These are phyloP conservation scores for Pyrenopolyporus hunteri DNA, from an alignment of 495 filamentous ascomycete genomes.

Conservation along the genomic window DNA sequence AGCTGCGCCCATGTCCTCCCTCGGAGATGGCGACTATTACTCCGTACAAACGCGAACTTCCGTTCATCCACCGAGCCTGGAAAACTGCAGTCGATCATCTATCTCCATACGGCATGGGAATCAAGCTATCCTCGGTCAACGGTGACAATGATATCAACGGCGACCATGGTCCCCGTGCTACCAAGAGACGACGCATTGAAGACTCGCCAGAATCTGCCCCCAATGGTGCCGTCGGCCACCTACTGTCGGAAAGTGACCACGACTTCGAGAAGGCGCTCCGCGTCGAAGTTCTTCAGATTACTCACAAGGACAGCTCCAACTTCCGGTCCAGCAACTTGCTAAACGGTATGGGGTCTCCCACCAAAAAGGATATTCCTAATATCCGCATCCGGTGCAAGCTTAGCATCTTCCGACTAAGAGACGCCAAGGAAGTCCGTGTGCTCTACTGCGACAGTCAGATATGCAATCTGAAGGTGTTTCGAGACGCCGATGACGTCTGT, in stretches of 20 bases:
- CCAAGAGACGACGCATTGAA: conserved; percentile 50
- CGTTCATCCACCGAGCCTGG: conserved; percentile 44
- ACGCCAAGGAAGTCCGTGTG: conserved; percentile 36
- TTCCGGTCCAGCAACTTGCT: conserved; percentile 46
- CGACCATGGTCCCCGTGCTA: conserved; percentile 39
- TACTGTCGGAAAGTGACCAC: conserved; percentile 38
- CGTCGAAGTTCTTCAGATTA: conserved; percentile 56
- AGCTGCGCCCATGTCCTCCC: conserved; percentile 44
- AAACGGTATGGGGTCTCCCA: conserved; percentile 46
- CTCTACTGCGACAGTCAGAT: conserved; percentile 55
- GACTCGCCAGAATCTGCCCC: conserved; percentile 35
- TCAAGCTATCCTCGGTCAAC: conserved; percentile 47
- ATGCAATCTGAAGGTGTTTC: conserved; percentile 53
- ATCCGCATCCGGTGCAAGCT: conserved; percentile 54
- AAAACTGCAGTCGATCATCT: conserved; percentile 42
- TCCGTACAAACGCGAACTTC: conserved; percentile 44
- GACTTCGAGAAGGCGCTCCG: conserved; percentile 50
- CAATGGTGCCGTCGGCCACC: conserved; percentile 33
- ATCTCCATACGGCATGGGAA: conserved; percentile 47
- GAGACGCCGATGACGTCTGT: conserved; percentile 48
- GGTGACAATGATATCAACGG: conserved; percentile 41
- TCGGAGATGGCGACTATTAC: conserved; percentile 44
- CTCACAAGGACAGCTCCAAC: conserved; percentile 49
- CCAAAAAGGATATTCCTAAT: conserved; percentile 46
- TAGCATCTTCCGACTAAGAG: conserved; percentile 44